Base-by-base conservation (phyloP, 73 alveolate genomes). In the Halteria grandinella region DNA sequence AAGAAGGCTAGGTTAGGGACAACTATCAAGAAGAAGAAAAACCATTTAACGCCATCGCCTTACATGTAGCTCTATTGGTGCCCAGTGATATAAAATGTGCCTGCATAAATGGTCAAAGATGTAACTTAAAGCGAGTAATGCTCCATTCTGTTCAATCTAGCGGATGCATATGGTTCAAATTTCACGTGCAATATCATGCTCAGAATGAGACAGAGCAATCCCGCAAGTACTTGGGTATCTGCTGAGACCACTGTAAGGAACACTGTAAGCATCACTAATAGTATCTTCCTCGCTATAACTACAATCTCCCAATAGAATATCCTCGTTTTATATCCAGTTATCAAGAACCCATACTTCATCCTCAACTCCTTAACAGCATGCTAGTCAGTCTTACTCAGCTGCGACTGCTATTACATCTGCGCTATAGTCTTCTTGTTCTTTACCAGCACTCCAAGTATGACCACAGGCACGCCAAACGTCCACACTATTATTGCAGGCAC, bases 401-500 rank as follows among this genome's bases (percentile, higher is more conserved):
- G 51, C 17, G 14, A 20, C 60, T 39, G 8, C 18, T 62, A 57
- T 31, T 21, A 2, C 23, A 39, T 11, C 10, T 7, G 24, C 7
- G 7, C 23, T 39, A 12, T 62, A 10, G 36, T 17, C 15, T 28
- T 24, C 21, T 28, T 60, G n/a, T 77, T 60, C 33, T 21, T 62
- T 15, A n/a, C 2, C 15, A 77, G 52, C 39, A 77, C 36, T 0
- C 45, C 23, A 17, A 62, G 52, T 1, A 79, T 69, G 34, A 43
- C 47, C 17, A 70, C 36, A 12, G 93, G 93, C 3, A 83, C 25
- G 1, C 88, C 93, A 0, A 75, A 14, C 33, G 40, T 51, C 88
- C 93, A 83, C 10, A 76, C 62, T n/a, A 75, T 39, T 10, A 75
- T 14, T 7, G 69, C 5, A n/a, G 93, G 93, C 37, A 74, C 12